Percentiles rank a stretch among this genome's conserved stretches.
Conservation (phyloP, 1,139 yeast genomes). For the Geotrichum cucujoidarum region DNA sequence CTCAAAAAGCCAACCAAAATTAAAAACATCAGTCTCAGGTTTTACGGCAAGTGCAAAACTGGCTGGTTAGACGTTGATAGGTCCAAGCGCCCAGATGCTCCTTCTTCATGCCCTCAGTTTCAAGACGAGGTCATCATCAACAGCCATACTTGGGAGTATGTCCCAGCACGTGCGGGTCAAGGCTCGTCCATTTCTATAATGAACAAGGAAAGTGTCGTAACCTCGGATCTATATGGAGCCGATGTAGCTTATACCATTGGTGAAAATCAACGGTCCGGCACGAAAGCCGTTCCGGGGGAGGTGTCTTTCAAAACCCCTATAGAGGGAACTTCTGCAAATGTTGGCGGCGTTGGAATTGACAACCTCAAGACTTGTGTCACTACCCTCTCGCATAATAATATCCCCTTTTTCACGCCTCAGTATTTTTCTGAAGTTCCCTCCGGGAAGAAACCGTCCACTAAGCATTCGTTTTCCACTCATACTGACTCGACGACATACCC, state of each 20-base stretch:
- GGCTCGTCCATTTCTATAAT: constrained; percentile 22
- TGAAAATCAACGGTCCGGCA: not conserved
- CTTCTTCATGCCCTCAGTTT: constrained; percentile 30
- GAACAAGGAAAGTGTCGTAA: constrained; percentile 29
- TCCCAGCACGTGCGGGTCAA: constrained; percentile 20
- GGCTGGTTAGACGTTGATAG: constrained; percentile 67
- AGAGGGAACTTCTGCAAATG: not conserved
- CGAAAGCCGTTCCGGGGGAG: not conserved
- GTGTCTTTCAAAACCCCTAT: not conserved
- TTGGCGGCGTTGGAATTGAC: not conserved
- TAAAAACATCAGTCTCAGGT: constrained; percentile 54
- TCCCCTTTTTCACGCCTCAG: constrained; percentile 11
- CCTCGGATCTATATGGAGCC: constrained; percentile 36
- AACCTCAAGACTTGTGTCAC: not conserved
- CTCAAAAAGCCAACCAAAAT: constrained; percentile 68
- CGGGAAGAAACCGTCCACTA: not conserved
- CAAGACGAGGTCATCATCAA: constrained; percentile 34
- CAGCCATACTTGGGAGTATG: constrained; percentile 37
- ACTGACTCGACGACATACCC: constrained; percentile 36
- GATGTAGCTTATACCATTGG: constrained; percentile 21
- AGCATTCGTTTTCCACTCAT: not conserved
- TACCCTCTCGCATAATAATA: not conserved
- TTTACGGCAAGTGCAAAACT: constrained; percentile 67
- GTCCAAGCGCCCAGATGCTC: not conserved
- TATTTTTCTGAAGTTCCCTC: constrained; percentile 6